phyloP scores from a whole-genome alignment of 2,329 filamentous ascomycete genomes.

The Drechslerella stenobrocha region DNA sequence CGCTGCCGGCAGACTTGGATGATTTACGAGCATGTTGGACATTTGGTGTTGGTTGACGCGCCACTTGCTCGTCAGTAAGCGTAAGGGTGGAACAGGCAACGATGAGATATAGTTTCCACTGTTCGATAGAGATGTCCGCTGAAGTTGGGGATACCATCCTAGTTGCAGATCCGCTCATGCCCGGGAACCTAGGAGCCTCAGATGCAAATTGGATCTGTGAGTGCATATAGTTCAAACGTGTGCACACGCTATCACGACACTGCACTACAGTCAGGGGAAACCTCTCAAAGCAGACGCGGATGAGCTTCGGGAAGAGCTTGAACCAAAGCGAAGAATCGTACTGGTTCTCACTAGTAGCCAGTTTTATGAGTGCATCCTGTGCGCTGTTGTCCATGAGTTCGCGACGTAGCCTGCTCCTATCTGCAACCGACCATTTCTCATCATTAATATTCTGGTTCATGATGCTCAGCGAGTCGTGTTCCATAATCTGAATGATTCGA shows the following conservation, averaged over 20 bases:
- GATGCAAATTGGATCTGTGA: constrained; percentile 77
- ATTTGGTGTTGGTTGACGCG: constrained; percentile 62
- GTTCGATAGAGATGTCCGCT: constrained; percentile 83
- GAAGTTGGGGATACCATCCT: constrained; percentile 53
- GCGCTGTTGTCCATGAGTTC: constrained; percentile 82
- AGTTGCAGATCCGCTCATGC: constrained; percentile 53
- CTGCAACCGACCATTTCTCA: constrained; percentile 85
- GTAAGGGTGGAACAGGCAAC: constrained; percentile 95
- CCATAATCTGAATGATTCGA: constrained; percentile 85
- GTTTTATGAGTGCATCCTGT: constrained; percentile 83
- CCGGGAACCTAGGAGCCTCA: constrained; percentile 64
- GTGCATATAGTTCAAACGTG: constrained; percentile 90
- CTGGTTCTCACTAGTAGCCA: constrained; percentile 91
- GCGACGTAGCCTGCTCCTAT: constrained; percentile 86
- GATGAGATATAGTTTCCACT: constrained; percentile 96
- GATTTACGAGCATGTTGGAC: constrained; percentile 78
- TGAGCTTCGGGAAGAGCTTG: constrained; percentile 94
- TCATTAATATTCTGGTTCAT: constrained; percentile 78
- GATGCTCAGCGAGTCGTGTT: constrained; percentile 82
- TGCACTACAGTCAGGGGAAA: constrained; percentile 90
- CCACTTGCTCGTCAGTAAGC: constrained; percentile 66
- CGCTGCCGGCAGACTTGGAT: constrained; percentile 70
- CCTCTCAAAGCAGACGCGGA: constrained; percentile 84
- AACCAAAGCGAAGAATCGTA: constrained; percentile 97
- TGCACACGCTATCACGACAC: constrained; percentile 87